phyloP scores from a whole-genome alignment of 345 rosid species.

The Boechera divaricarpa region DNA sequence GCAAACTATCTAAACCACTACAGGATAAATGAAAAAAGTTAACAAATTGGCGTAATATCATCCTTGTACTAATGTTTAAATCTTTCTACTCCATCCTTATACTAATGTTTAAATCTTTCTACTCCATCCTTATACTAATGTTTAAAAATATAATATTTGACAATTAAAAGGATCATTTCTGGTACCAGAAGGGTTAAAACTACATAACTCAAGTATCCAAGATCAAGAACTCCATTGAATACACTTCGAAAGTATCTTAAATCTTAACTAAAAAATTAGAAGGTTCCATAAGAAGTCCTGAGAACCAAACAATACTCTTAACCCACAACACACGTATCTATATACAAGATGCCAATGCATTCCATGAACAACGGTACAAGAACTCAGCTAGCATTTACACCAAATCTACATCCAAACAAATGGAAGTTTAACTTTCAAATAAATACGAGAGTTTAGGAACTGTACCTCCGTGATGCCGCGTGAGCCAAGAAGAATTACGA shows the following conservation, averaged over 20 bases:
- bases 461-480: slow-evolving; percentile 24
- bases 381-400: neutral
- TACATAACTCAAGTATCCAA: slow-evolving; percentile 12
- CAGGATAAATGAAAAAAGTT: neutral
- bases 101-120: neutral
- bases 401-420: slow-evolving; percentile 4
- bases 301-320: neutral
- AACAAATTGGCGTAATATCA: neutral
- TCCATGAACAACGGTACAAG: neutral
- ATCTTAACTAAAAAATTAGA: neutral
- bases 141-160: neutral
- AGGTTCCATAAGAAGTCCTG: slow-evolving; percentile 18
- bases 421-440: slow-evolving; percentile 5
- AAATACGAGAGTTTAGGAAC: slow-evolving; percentile 19
- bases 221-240: neutral
- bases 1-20: slow-evolving; percentile 1
- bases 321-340: neutral
- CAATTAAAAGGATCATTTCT: neutral
- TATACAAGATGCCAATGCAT: slow-evolving; percentile 4
- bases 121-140: neutral
- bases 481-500: slow-evolving; percentile 25
- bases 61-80: neutral
- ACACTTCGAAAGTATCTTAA: neutral
- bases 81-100: neutral
- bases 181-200: slow-evolving; percentile 9